Percentiles rank a stretch among this genome's conserved stretches.
These are phyloP conservation scores for Cicer pinnatifidum DNA, from an alignment of 306 rosid genomes.

Conservation along the genomic window DNA sequence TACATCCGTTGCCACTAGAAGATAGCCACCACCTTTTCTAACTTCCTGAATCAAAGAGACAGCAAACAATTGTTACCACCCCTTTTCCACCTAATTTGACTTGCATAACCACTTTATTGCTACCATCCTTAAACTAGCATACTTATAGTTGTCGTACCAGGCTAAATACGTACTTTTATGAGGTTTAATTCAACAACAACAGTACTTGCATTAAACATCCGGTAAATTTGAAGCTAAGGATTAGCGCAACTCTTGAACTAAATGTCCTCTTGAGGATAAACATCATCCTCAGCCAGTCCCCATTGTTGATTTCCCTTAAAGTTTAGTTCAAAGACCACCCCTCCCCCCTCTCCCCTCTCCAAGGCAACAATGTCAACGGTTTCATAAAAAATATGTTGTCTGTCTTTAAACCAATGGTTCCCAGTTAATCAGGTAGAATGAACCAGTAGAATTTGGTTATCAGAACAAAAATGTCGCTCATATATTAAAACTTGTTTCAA, in stretches of 20 bases:
- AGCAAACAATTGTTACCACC: slow-evolving; percentile 31
- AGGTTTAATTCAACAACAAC: slow-evolving; percentile 8
- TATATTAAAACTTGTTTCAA: slow-evolving; percentile 25
- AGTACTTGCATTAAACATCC: background rate
- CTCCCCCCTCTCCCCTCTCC: background rate
- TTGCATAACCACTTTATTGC: slow-evolving; percentile 1
- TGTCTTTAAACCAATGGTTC: slow-evolving; percentile 19
- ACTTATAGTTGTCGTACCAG: background rate
- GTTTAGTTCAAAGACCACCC: background rate
- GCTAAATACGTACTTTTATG: slow-evolving; percentile 13
- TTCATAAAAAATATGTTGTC: slow-evolving; percentile 30
- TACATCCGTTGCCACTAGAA: slow-evolving; percentile 86
- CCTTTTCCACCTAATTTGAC: background rate
- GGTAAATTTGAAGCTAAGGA: slow-evolving; percentile 22
- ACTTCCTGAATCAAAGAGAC: slow-evolving; percentile 60
- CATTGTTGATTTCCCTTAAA: background rate
- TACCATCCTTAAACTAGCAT: slow-evolving; percentile 32
- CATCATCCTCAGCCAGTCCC: slow-evolving; percentile 1
- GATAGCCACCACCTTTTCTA: slow-evolving; percentile 77
- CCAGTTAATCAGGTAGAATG: slow-evolving; percentile 19
- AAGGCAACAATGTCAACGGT: slow-evolving; percentile 20
- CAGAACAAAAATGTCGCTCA: slow-evolving; percentile 1
- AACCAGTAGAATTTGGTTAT: slow-evolving; percentile 25
- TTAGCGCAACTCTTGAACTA: background rate
- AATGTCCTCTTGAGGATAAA: slow-evolving; percentile 23